Evolutionary conservation across 352 stramenopile species (phyloP), one percentile per base, ranked within the genome.

Genomic region (Pseudoperonospora humuli): DNA sequence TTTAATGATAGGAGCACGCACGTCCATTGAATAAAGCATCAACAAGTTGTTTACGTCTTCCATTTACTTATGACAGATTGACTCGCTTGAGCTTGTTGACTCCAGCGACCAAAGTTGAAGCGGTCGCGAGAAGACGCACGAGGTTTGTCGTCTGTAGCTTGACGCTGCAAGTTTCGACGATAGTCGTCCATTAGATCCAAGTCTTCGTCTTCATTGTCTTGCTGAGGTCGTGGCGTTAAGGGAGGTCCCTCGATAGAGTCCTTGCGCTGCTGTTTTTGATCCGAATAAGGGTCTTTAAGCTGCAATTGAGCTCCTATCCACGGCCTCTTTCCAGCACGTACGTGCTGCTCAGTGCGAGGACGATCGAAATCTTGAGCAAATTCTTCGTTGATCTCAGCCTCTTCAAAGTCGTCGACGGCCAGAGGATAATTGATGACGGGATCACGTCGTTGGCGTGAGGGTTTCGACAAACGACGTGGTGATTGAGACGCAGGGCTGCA

Each of bases 61-160:
- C 56, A 70, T 43, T 70, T 64, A 47, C 52, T 67, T 35, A 57
- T 67, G 29, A 64, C 51, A 25, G 56, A 67, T 41, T 63, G 49
- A 41, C 53, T 59, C 23, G 36, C 45, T 25, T 67, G 35, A 1
- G 56, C 56, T 38, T 66, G 48, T 13, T 67, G 51, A 37, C 61
- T 70, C 61, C 61, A 70, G 26, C 53, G 53, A 39, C 56, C 61
- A 56, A 67, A 64, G 25, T 64, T 39, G 19, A 61, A 70, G 18
- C 44, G 56, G 13, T 45, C 20, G 0, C 25, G 37, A 20, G 49
- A 17, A 11, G 41, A 31, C 2, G 32, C 44, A 19, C 20, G 31
- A 5, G 31, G 17, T 7, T 55, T 41, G 3, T 58, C 45, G 45
- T 62, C 41, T 23, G n/a, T 14, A 21, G 50, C 44, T 19, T 39